Evolutionary conservation across 202 grass and related monocot genomes (phyloP).

Genomic region (Setaria viridis): DNA sequence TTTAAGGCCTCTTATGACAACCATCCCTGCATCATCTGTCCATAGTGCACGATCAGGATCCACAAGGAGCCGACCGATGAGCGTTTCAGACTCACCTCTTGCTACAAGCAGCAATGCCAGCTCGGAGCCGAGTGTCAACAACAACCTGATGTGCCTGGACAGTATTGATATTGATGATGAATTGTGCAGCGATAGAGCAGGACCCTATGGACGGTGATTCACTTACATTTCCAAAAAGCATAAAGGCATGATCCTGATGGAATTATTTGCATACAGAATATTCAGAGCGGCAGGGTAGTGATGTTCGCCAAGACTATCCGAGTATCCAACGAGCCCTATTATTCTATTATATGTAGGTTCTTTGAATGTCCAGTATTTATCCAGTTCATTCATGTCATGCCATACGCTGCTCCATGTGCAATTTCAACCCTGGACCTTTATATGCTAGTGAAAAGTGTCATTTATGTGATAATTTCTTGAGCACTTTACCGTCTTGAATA

Average conservation of each 20-base stretch:
- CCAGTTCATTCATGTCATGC: constrained; percentile 46
- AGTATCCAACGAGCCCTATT: constrained; percentile 37
- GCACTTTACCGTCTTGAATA: not conserved
- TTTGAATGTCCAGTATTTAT: constrained; percentile 44
- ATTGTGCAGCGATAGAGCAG: constrained; percentile 62
- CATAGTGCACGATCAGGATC: constrained; percentile 79
- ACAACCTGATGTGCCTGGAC: constrained; percentile 84
- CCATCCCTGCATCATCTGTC: constrained; percentile 88
- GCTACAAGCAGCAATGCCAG: constrained; percentile 96
- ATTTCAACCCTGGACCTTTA: constrained; percentile 30
- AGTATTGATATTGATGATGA: constrained; percentile 84
- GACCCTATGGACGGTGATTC: constrained; percentile 48
- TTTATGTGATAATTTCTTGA: constrained; percentile 28
- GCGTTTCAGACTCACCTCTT: constrained; percentile 82
- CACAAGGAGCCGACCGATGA: constrained; percentile 68
- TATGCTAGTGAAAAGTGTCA: constrained; percentile 45
- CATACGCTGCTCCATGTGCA: constrained; percentile 33
- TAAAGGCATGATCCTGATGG: constrained; percentile 45
- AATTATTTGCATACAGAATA: constrained; percentile 37
- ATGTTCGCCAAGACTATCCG: constrained; percentile 29
- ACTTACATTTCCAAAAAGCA: constrained; percentile 27
- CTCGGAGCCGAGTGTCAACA: constrained; percentile 88
- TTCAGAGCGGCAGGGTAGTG: constrained; percentile 36
- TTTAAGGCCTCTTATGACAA: constrained; percentile 86
- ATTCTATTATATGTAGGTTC: constrained; percentile 48